Evolutionary conservation across 495 filamentous ascomycete genomes (phyloP), one percentile per base, ranked within the genome.

Genomic region (Xylaria telfairii): DNA sequence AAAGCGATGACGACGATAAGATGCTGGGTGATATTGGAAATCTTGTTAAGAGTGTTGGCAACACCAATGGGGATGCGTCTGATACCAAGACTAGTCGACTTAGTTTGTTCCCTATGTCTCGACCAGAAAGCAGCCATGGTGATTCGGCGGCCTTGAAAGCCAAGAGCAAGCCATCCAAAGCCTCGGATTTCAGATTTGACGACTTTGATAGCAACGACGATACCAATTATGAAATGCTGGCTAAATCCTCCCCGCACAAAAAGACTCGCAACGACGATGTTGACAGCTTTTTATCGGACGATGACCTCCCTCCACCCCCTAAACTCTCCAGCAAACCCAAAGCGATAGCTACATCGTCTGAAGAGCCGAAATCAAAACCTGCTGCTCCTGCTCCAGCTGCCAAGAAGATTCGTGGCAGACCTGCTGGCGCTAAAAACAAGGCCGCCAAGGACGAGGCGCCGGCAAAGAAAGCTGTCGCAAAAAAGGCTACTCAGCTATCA

Each of bases 31-130:
- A 98, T 78, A 92, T 97, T 65, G 92, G 90, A 78, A 88, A 88
- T 68, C 90, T 98, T 89, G 94, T 98, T 74, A 97, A 97, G 83
- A 94, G 93, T 57, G 95, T 97, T 77, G 86, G 90, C 47, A 87
- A 82, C 67, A 80, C 83, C 24, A 77, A 80, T 39, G 81, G 78
- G n/a, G 79, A 84, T 37, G 69, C 79, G n/a, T 80, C 82, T 57
- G 80, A 82, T 49, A 83, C 71, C 17, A 87, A 72, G 83, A 86
- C 72, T 79, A 90, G 71, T 78, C 88, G 87, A 60, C 80, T 88
- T 62, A 87, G 84, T 70, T 84, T 96, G 59, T 95, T 96, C 79
- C 88, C 91, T 69, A 90, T 88, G 81, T 85, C 85, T 10, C 86
- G 90, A n/a, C 90, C 91, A n/a, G 87, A 87, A 41, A 91, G 89